Evolutionary conservation across 1,284 basidiomycete species (phyloP), one percentile per base, ranked within the genome.

Genomic region (Xerocomus amazonicus): DNA sequence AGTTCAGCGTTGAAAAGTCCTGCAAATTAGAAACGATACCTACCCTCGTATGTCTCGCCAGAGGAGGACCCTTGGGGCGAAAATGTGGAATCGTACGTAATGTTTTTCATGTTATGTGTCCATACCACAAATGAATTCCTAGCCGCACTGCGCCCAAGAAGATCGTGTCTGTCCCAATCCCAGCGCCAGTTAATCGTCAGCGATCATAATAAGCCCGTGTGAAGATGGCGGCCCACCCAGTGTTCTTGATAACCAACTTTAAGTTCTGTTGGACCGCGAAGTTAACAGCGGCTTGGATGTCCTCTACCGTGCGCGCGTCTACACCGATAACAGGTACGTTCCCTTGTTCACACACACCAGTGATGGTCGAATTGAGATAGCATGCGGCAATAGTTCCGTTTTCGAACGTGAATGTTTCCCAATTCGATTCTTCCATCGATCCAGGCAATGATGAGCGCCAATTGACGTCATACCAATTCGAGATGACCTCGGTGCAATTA

Each of bases 161-260:
- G 66, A 47, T 73, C 72, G 47, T 72, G 72, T 6, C 70, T 54
- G 51, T 14, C 19, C 19, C 19, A 23, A 23, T 23, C 19, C 19
- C 2, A 23, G 19, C 4, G 19, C 19, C 2, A 23, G 19, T 23
- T 23, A 23, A 23, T 23, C 19, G 19, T 23, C 19, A 23, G 19
- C 19, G 4, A 4, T 23, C 19, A 14, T 16, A 28, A 9, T 13
- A 9, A n/a, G 14, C 6, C 42, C 10, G 13, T 9, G 35, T 17
- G 31, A 4, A 41, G n/a, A 28, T 16, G 26, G 55, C 4, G 19
- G 19, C 66, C 23, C 55, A 72, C 69, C 76, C 75, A 9, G 77
- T 77, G 47, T 74, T 75, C 58, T 78, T 79, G n/a, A 80, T 62
- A 0, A 73, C 72, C 4, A 77, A 52, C 8, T 70, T 71, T 17